Percentiles rank a stretch among this genome's conserved stretches.
These are phyloP conservation scores for Xerocomellus dryophilus DNA, from an alignment of 768 basidiomycete species.

Conservation along the genomic window DNA sequence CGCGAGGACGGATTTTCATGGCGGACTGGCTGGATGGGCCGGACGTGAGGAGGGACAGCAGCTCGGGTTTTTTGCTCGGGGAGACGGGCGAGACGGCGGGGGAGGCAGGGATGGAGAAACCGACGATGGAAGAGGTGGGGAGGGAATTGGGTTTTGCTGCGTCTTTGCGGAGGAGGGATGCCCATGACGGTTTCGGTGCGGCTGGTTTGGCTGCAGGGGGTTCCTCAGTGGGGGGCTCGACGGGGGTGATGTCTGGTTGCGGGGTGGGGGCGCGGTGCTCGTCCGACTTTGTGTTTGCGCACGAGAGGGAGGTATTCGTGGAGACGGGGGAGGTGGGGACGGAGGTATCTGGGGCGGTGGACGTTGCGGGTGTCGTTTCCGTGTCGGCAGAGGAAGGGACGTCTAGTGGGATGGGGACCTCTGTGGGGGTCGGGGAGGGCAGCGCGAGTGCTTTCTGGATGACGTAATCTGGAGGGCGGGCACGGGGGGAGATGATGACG, in stretches of 20 bases:
- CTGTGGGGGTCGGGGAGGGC: slow-evolving; percentile 37
- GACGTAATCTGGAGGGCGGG: slow-evolving; percentile 59
- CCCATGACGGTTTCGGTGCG: slow-evolving; percentile 66
- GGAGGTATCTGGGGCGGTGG: slow-evolving; percentile 47
- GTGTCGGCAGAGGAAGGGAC: slow-evolving; percentile 46
- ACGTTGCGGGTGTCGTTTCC: slow-evolving; percentile 49
- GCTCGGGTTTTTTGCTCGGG: slow-evolving; percentile 43
- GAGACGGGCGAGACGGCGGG: slow-evolving; percentile 30
- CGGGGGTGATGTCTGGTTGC: slow-evolving; percentile 4
- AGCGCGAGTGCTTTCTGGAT: slow-evolving; percentile 52
- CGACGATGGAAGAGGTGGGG: slow-evolving; percentile 69
- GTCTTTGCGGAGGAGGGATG: slow-evolving; percentile 60
- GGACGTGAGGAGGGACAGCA: slow-evolving; percentile 52
- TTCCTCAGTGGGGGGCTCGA: neutral
- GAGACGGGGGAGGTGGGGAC: slow-evolving; percentile 55
- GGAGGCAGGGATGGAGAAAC: slow-evolving; percentile 67
- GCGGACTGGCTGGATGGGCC: slow-evolving; percentile 28
- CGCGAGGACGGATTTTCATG: slow-evolving; percentile 59
- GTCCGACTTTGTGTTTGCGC: slow-evolving; percentile 5
- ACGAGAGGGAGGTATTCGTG: slow-evolving; percentile 57
- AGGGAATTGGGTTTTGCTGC: slow-evolving; percentile 44
- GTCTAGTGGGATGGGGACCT: slow-evolving; percentile 22
- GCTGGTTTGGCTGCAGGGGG: slow-evolving; percentile 21
- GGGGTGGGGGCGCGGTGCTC: slow-evolving; percentile 12
- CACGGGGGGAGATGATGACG: slow-evolving; percentile 65